A percentile compares a stretch with the other conserved stretches of the same genome.
These are phyloP conservation scores for Stenocarpella maydis DNA, from an alignment of 2,329 filamentous ascomycete genomes.

Conservation along the genomic window DNA sequence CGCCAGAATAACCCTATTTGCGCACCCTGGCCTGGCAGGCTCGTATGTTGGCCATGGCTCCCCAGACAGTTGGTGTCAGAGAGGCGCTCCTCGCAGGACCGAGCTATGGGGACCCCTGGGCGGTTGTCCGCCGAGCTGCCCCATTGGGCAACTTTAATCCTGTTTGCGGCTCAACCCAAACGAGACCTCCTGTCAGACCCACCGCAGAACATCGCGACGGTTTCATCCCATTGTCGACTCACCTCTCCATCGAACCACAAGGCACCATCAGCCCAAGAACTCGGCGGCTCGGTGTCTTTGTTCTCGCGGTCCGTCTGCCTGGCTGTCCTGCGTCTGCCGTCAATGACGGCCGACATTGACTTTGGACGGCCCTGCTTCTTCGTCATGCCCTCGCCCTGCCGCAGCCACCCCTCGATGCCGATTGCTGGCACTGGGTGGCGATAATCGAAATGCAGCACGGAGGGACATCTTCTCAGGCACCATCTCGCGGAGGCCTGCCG, in stretches of 20 bases:
- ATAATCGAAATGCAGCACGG: not conserved
- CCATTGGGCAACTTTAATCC: conserved; percentile 24
- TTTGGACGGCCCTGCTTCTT: conserved; percentile 6
- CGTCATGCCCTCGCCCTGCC: not conserved
- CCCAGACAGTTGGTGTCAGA: conserved; percentile 24
- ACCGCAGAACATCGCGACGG: conserved; percentile 15
- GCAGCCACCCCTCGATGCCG: not conserved
- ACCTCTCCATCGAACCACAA: conserved; percentile 9
- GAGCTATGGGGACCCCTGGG: conserved; percentile 21
- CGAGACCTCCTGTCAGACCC: conserved; percentile 31
- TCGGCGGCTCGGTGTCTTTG: conserved; percentile 1
- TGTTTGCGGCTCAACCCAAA: conserved; percentile 29
- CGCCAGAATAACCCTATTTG: conserved; percentile 5
- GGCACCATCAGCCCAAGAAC: conserved; percentile 3
- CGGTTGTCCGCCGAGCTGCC: conserved; percentile 14
- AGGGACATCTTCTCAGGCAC: conserved; percentile 15
- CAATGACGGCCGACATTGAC: conserved; percentile 11
- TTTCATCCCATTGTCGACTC: conserved; percentile 25
- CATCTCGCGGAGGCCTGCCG: conserved; percentile 11
- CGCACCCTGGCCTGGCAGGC: not conserved
- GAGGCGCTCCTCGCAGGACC: not conserved
- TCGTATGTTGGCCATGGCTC: conserved; percentile 13
- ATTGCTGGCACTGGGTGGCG: not conserved
- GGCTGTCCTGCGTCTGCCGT: not conserved
- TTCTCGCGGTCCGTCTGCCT: not conserved